Percentiles rank a stretch among this genome's conserved stretches.
Evolutionary conservation across 768 basidiomycete species (phyloP).

Genomic region (Mycena albidolilacea): DNA sequence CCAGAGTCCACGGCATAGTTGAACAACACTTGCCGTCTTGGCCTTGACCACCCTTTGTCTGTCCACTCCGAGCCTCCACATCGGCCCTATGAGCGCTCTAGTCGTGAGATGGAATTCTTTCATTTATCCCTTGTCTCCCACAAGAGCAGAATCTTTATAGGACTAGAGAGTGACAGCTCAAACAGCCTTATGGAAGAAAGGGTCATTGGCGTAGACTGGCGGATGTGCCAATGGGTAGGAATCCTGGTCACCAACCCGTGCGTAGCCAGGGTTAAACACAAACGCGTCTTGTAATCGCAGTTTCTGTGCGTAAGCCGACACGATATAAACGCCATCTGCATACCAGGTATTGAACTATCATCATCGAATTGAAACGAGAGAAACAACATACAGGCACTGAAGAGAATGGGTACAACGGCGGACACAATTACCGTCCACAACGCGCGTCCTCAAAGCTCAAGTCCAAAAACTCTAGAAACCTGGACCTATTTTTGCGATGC

Average conservation of each 20-base stretch:
- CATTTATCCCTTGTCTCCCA: neutral
- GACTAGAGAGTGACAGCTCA: neutral
- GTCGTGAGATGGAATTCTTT: no score
- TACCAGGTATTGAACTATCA: slow-evolving; percentile 9
- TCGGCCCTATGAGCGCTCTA: no score
- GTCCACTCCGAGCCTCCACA: no score
- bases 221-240: slow-evolving; percentile 23
- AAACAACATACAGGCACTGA: slow-evolving; percentile 55
- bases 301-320: slow-evolving; percentile 52
- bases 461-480: no score
- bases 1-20: no score
- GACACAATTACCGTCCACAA: slow-evolving; percentile 50
- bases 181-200: slow-evolving; percentile 23
- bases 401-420: slow-evolving; percentile 52
- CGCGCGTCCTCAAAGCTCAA: slow-evolving; percentile 19
- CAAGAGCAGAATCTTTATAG: neutral
- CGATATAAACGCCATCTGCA: slow-evolving; percentile 57
- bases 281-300: slow-evolving; percentile 44
- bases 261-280: slow-evolving; percentile 20
- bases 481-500: no score
- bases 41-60: no score
- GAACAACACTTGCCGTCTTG: no score
- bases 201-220: neutral
- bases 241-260: slow-evolving; percentile 15
- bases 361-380: neutral